Conservation (phyloP, 306 rosid species). For the Prunus armeniaca region DNA sequence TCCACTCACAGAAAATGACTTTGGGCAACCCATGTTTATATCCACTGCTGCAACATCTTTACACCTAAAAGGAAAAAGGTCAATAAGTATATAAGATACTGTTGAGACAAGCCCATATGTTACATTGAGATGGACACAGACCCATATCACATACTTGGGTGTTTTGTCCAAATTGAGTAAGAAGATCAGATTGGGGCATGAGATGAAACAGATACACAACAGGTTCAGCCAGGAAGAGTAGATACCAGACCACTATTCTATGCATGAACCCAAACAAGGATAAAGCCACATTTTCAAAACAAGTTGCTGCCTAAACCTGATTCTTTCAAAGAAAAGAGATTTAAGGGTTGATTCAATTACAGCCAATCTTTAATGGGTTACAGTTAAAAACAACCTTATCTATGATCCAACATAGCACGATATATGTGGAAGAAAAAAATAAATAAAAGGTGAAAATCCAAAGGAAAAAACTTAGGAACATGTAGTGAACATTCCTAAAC, state of each 20-base stretch:
- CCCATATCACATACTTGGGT: not conserved
- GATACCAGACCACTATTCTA: not conserved
- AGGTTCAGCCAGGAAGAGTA: not conserved
- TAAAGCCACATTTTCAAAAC: not conserved
- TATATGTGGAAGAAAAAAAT: not conserved
- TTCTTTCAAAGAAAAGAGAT: not conserved
- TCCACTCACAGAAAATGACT: constrained; percentile 81
- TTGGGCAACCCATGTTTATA: constrained; percentile 96
- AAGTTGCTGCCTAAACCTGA: not conserved
- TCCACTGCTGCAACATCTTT: constrained; percentile 86
- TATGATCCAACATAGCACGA: not conserved
- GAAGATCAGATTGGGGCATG: not conserved
- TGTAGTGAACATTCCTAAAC: not conserved
- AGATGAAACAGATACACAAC: not conserved
- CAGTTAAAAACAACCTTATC: not conserved
- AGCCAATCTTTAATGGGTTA: not conserved
- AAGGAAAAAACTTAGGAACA: not conserved
- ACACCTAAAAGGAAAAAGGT: constrained; percentile 42
- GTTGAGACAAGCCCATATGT: not conserved
- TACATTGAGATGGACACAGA: not conserved
- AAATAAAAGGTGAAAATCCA: not conserved
- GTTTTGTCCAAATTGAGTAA: constrained; percentile 3
- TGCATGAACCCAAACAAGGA: not conserved
- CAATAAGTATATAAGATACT: not conserved
- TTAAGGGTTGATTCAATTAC: not conserved